Percentiles rank a stretch among this genome's conserved stretches.
Conservation (phyloP, 768 basidiomycete species). For the Galerina marginata region DNA sequence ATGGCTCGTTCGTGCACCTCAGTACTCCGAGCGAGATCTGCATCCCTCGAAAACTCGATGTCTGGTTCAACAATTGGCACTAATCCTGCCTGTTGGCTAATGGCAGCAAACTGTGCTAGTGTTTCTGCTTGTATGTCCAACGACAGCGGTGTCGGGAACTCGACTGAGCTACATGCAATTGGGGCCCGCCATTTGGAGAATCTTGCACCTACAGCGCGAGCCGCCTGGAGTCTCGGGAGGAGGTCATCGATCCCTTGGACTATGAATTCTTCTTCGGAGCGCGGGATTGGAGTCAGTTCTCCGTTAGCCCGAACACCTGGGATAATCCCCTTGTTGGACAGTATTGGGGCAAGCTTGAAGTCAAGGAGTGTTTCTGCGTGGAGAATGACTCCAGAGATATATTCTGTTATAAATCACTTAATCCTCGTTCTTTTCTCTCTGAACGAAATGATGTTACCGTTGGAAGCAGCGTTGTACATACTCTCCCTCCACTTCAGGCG, state of each 20-base stretch:
- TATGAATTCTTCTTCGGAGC: conserved; percentile 49
- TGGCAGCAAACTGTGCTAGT: conserved; percentile 52
- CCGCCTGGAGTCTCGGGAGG: conserved; percentile 45
- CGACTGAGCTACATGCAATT: conserved; percentile 46
- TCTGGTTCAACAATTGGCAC: conserved; percentile 62
- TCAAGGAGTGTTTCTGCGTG: conserved; percentile 53
- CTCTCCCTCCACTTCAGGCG: conserved; percentile 50
- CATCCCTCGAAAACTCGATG: conserved; percentile 54
- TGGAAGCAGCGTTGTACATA: conserved; percentile 47
- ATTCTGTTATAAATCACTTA: conserved; percentile 32
- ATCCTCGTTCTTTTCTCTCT: neutral
- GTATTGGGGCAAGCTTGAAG: conserved; percentile 51
- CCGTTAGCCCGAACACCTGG: conserved; percentile 56
- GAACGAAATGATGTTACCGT: conserved; percentile 33
- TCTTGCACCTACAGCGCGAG: conserved; percentile 48
- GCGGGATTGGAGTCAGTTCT: conserved; percentile 50
- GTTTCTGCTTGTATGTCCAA: conserved; percentile 53
- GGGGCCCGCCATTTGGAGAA: conserved; percentile 60
- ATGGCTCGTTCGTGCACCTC: conserved; percentile 54
- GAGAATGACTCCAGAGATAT: conserved; percentile 59
- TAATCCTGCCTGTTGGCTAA: conserved; percentile 55
- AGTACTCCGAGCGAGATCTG: conserved; percentile 47
- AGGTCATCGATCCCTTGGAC: conserved; percentile 57
- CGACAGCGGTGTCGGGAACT: conserved; percentile 44
- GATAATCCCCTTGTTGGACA: conserved; percentile 51